These are phyloP conservation scores for Pyrrhoderma noxium DNA, from an alignment of 1,284 basidiomycete species.

Conservation along the genomic window DNA sequence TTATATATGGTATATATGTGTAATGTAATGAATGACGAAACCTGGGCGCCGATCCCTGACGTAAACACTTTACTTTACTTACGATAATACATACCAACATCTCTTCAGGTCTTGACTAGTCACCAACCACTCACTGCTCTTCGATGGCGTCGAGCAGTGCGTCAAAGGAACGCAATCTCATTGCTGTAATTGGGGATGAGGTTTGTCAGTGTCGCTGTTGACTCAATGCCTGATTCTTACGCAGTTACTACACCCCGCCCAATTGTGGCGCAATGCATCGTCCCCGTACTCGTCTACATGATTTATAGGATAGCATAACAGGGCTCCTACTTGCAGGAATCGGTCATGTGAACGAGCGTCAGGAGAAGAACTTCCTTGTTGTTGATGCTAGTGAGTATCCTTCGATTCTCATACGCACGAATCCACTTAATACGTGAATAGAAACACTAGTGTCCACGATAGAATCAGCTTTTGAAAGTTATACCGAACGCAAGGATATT, in stretches of 20 bases:
- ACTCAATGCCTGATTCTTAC: neutral
- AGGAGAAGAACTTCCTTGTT: conserved; percentile 94
- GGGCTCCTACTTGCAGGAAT: conserved; percentile 89
- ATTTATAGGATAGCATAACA: conserved; percentile 82
- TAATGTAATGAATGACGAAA: neutral
- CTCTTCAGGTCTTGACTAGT: too few relatives aligned
- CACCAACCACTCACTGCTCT: neutral
- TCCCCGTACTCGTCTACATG: conserved; percentile 3
- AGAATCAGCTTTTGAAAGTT: conserved; percentile 87
- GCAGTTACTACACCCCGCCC: neutral
- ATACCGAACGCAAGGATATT: conserved; percentile 87
- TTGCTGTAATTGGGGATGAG: conserved; percentile 95
- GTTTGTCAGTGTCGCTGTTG: conserved; percentile 34
- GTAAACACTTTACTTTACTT: too few relatives aligned
- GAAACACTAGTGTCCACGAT: conserved; percentile 87
- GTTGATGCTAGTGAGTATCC: conserved; percentile 75
- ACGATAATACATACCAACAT: too few relatives aligned
- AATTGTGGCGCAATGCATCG: neutral
- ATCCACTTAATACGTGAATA: conserved; percentile 27
- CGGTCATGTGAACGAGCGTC: conserved; percentile 80
- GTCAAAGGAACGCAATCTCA: conserved; percentile 77
- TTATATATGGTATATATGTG: too few relatives aligned
- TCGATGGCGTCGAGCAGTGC: conserved; percentile 31
- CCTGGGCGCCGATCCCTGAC: neutral
- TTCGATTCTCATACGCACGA: conserved; percentile 9